Evolutionary conservation across 352 stramenopile species (phyloP).

Genomic region (Heterotrichella gracilis): DNA sequence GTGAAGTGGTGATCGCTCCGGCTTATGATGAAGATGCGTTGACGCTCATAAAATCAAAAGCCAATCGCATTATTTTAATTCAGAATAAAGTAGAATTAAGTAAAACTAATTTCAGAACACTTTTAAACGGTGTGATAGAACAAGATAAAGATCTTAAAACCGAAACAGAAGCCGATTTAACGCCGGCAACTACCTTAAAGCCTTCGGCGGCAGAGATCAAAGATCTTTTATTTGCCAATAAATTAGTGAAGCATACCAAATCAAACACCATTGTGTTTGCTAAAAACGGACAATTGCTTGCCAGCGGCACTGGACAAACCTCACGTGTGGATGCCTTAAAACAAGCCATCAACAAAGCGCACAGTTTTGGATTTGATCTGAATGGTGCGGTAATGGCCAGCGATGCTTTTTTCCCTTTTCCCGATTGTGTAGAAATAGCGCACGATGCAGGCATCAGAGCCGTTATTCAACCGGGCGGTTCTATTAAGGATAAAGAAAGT

Average conservation of each 20-base stretch:
- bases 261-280: conserved; percentile 3
- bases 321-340: background rate
- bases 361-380: background rate
- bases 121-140: background rate
- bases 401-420: conserved; percentile 2
- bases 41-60: background rate
- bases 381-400: background rate
- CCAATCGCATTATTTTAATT: conserved; percentile 5
- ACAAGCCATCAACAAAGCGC: background rate
- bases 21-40: background rate
- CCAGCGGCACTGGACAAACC: background rate
- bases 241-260: conserved; percentile 7
- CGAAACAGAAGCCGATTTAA: background rate
- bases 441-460: background rate
- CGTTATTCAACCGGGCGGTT: background rate
- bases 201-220: background rate
- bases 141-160: conserved; percentile 3
- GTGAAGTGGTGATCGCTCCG: background rate
- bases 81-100: conserved; percentile 1
- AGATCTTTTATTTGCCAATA: conserved; percentile 4
- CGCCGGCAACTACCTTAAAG: background rate
- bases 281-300: background rate
- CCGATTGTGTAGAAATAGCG: background rate
- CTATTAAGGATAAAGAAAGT: background rate
- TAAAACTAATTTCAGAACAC: background rate